These are phyloP conservation scores for Nidularia sp. DNA, from an alignment of 768 basidiomycete species.

Conservation along the genomic window DNA sequence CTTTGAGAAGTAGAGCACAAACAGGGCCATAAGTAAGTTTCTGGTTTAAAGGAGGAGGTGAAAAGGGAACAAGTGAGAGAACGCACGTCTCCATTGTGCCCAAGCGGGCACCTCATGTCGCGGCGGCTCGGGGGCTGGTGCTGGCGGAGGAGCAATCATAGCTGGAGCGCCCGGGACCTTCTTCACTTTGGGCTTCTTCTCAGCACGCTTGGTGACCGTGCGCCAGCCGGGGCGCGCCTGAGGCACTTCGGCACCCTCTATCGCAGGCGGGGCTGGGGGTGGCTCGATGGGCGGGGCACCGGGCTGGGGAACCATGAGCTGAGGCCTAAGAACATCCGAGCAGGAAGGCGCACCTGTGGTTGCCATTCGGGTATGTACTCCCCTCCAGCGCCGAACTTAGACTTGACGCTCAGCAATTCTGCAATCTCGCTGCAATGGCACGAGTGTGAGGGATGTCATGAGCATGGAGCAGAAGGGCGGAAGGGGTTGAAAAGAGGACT, in stretches of 20 bases:
- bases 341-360: constrained; percentile 41
- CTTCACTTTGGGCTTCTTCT: constrained; percentile 42
- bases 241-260: constrained; percentile 29
- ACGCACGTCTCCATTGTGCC: constrained; percentile 83
- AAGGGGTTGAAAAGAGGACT: constrained; percentile 23
- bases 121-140: constrained; percentile 33
- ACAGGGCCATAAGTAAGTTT: neutral
- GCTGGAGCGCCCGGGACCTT: constrained; percentile 33
- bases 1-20: constrained; percentile 24
- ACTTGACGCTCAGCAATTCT: constrained; percentile 77
- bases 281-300: constrained; percentile 12
- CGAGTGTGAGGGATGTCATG: neutral
- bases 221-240: constrained; percentile 74
- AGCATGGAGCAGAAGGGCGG: constrained; percentile 1
- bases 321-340: constrained; percentile 2
- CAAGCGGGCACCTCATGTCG: constrained; percentile 66
- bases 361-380: constrained; percentile 77
- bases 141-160: constrained; percentile 24
- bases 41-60: neutral
- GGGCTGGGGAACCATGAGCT: constrained; percentile 9
- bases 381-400: constrained; percentile 77
- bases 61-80: neutral
- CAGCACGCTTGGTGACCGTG: constrained; percentile 60
- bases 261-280: constrained; percentile 32
- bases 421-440: constrained; percentile 64